Conservation (phyloP, 768 basidiomycete genomes). For the Polyporus arcularius region DNA sequence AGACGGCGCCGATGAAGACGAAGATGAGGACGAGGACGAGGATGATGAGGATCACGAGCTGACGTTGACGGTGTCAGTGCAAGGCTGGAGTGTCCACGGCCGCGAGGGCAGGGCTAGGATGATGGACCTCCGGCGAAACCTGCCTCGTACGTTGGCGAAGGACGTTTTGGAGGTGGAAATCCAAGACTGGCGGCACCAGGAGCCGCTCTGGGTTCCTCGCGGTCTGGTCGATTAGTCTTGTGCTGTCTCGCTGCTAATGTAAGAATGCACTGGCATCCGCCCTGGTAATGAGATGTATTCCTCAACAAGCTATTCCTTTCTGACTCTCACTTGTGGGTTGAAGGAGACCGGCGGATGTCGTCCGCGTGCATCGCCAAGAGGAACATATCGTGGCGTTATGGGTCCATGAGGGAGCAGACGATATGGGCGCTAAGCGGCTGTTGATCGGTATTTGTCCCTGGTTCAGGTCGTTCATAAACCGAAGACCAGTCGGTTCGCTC, state of each 20-base stretch:
- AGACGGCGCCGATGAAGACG: not conserved
- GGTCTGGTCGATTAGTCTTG: too few species aligned
- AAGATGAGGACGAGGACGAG: not conserved
- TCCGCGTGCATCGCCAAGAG: not conserved
- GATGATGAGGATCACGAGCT: not conserved
- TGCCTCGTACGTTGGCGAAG: not conserved
- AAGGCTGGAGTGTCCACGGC: not conserved
- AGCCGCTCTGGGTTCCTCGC: not conserved
- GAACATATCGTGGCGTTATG: not conserved
- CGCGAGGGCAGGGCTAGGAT: not conserved
- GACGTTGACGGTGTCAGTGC: not conserved
- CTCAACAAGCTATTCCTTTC: too few species aligned
- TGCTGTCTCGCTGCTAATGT: too few species aligned
- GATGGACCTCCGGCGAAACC: not conserved
- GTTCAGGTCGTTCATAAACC: not conserved
- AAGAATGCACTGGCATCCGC: too few species aligned
- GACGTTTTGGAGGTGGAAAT: not conserved
- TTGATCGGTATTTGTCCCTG: not conserved
- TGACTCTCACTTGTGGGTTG: too few species aligned
- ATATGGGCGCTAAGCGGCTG: not conserved
- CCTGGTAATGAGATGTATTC: too few species aligned
- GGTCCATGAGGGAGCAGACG: not conserved
- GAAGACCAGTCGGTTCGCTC: conserved; percentile 5
- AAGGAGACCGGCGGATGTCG: too few species aligned
- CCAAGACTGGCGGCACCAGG: not conserved